Evolutionary conservation across 805 yeast genomes (phyloP).

Genomic region (Yarrowia sp.): DNA sequence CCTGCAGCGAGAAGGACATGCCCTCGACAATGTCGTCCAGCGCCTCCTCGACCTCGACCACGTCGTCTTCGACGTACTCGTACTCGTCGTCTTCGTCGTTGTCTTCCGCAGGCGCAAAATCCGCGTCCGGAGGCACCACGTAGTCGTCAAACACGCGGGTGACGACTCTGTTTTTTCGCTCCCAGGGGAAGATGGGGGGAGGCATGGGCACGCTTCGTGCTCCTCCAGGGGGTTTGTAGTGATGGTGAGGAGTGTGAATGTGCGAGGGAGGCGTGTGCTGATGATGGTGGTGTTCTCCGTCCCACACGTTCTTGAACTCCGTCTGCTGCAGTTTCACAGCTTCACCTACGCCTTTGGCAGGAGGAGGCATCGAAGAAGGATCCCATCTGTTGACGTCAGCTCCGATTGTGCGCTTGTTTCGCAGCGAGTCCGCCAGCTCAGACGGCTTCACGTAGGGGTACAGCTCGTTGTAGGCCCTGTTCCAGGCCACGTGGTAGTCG

Average conservation of each 20-base stretch:
- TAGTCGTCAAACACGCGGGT: slow-evolving; percentile 23
- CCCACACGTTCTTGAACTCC: slow-evolving; percentile 31
- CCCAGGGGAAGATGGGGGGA: slow-evolving; percentile 25
- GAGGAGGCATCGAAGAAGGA: slow-evolving; percentile 34
- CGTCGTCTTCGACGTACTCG: slow-evolving; percentile 14
- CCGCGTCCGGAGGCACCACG: neutral
- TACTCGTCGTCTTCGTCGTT: neutral
- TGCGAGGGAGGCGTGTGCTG: neutral
- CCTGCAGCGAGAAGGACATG: slow-evolving; percentile 1
- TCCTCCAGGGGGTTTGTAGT: neutral
- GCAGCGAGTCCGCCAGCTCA: slow-evolving; percentile 10
- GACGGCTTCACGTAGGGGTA: slow-evolving; percentile 14
- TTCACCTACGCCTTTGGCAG: slow-evolving; percentile 33
- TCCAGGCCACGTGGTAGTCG: slow-evolving; percentile 27
- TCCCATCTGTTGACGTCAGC: slow-evolving; percentile 35
- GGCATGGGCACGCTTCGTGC: too few species aligned
- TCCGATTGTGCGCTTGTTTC: slow-evolving; percentile 22
- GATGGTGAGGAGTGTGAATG: too few species aligned
- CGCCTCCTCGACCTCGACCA: neutral
- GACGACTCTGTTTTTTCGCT: neutral
- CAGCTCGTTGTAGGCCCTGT: slow-evolving; percentile 31
- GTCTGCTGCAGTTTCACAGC: slow-evolving; percentile 31
- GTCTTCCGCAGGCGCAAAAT: neutral
- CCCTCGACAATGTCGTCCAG: neutral
- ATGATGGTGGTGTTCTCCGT: neutral